These are phyloP conservation scores for Zygoascus ofunaensis DNA, from an alignment of 805 yeast species.

Conservation along the genomic window DNA sequence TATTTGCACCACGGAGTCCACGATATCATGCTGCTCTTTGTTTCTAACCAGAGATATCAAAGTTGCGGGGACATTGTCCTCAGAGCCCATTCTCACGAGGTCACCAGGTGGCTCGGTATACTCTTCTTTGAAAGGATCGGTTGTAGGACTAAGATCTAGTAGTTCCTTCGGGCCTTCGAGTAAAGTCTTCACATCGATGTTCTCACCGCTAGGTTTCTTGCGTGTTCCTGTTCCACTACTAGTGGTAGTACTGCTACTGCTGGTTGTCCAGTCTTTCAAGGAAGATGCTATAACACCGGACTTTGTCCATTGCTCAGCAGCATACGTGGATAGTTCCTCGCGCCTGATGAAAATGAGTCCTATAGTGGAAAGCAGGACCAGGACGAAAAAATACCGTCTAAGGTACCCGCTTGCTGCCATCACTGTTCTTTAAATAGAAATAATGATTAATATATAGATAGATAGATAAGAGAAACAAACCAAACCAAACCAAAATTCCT, in stretches of 20 bases:
- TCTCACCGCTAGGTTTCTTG: no score
- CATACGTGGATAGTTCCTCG: not conserved
- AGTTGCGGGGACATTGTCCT: conserved; percentile 55
- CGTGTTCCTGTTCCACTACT: no score
- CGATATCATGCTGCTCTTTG: conserved; percentile 43
- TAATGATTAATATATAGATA: no score
- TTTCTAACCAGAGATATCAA: conserved; percentile 66
- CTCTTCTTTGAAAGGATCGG: conserved; percentile 6
- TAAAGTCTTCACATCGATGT: not conserved
- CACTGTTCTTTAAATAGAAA: no score
- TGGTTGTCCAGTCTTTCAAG: no score
- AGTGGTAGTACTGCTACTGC: no score
- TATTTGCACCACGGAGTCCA: conserved; percentile 47
- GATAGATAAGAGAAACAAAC: no score
- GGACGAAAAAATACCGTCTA: not conserved
- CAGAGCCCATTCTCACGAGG: conserved; percentile 1
- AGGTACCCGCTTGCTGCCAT: not conserved
- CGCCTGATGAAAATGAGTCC: not conserved
- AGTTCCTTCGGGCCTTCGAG: not conserved
- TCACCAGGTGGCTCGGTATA: conserved; percentile 9
- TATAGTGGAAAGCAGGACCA: not conserved
- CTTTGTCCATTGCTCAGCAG: not conserved
- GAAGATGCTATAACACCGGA: not conserved
- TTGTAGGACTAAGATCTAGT: conserved; percentile 9
- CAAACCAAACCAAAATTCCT: no score